Evolutionary conservation across 306 rosid genomes (phyloP).

Genomic region (Prunus salicina): DNA sequence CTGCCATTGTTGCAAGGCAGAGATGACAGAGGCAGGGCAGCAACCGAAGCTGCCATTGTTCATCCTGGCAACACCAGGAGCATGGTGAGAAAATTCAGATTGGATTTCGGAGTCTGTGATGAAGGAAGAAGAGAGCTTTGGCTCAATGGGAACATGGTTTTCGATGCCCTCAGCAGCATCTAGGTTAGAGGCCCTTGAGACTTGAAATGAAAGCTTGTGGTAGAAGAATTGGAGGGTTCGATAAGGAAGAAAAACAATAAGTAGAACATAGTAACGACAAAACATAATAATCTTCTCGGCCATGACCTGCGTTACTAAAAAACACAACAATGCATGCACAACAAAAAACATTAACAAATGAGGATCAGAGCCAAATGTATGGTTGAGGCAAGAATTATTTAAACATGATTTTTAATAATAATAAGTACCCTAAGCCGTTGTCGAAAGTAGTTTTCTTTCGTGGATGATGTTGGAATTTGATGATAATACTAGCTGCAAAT

Average conservation of each 20-base stretch:
- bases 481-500: no score
- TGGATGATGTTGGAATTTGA: background rate
- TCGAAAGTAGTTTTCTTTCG: background rate
- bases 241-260: conserved; percentile 1
- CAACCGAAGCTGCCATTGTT: conserved; percentile 73
- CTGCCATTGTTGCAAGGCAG: conserved; percentile 47
- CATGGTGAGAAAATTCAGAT: conserved; percentile 56
- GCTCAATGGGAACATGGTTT: conserved; percentile 31
- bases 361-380: no score
- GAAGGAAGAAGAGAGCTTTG: conserved; percentile 22
- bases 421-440: background rate
- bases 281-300: background rate
- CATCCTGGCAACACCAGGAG: conserved; percentile 50
- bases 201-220: background rate
- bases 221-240: background rate
- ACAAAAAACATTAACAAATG: background rate
- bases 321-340: background rate
- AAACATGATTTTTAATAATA: background rate
- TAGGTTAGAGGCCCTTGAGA: background rate
- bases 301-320: background rate
- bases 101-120: conserved; percentile 40
- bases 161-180: conserved; percentile 27
- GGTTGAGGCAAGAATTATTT: background rate
- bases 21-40: conserved; percentile 50
- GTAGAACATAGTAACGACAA: background rate